Evolutionary conservation across 768 basidiomycete genomes (phyloP).

Genomic region (Tricholoma saponaceum): DNA sequence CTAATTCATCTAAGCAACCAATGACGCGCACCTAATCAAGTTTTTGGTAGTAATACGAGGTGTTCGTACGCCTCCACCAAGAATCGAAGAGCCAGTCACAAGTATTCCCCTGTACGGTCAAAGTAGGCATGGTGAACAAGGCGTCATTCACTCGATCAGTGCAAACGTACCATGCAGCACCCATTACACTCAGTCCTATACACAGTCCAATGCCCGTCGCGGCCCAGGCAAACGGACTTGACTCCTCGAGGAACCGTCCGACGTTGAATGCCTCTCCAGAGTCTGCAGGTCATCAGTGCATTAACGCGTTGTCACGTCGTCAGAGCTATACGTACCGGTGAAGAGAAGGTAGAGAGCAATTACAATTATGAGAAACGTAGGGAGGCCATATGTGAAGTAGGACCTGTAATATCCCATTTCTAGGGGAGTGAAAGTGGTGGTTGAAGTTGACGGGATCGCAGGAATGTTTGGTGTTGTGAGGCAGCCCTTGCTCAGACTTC

Average conservation of each 20-base stretch:
- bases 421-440: background rate
- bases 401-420: slow-evolving; percentile 43
- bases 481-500: slow-evolving; percentile 8
- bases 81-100: slow-evolving; percentile 92
- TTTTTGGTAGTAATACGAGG: slow-evolving; percentile 97
- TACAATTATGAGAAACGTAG: slow-evolving; percentile 55
- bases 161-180: slow-evolving; percentile 84
- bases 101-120: slow-evolving; percentile 86
- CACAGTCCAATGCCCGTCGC: slow-evolving; percentile 88
- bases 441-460: slow-evolving; percentile 17
- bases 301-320: background rate
- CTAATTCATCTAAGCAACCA: background rate
- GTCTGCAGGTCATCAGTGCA: slow-evolving; percentile 35
- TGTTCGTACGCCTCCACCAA: slow-evolving; percentile 92
- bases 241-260: slow-evolving; percentile 90
- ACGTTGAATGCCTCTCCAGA: slow-evolving; percentile 93
- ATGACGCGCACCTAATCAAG: slow-evolving; percentile 72
- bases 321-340: slow-evolving; percentile 56
- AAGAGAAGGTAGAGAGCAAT: slow-evolving; percentile 87
- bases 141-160: slow-evolving; percentile 2
- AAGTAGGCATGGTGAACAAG: background rate
- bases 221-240: slow-evolving; percentile 92
- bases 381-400: slow-evolving; percentile 69
- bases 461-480: slow-evolving; percentile 18
- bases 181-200: slow-evolving; percentile 89